These are phyloP conservation scores for Aristolochia fimbriata DNA, from an alignment of 164 flowering plant species.

Conservation along the genomic window DNA sequence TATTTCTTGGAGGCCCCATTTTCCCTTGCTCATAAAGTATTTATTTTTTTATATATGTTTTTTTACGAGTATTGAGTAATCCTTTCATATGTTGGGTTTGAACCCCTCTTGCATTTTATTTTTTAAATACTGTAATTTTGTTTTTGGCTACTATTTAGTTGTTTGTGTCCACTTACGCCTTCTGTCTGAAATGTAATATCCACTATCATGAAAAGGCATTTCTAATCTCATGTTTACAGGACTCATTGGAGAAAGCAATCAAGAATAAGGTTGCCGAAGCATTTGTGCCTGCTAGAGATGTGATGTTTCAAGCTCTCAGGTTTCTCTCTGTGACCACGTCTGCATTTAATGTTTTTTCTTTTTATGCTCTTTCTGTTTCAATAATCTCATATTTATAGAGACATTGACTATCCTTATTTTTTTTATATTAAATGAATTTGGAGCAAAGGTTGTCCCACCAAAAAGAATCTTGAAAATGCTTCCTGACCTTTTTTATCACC, in stretches of 20 bases:
- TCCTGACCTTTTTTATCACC: constrained; percentile 98
- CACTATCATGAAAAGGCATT: background rate
- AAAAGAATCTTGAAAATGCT: constrained; percentile 94
- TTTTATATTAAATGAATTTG: constrained; percentile 66
- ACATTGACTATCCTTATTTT: background rate
- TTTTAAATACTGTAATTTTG: background rate
- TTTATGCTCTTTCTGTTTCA: too few species aligned
- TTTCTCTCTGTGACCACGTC: constrained; percentile 6
- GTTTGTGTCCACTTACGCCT: too few species aligned
- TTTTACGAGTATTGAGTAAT: too few species aligned
- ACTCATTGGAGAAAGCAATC: constrained; percentile 97
- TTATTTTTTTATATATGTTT: too few species aligned
- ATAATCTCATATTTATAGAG: too few species aligned
- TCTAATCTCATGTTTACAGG: constrained; percentile 34
- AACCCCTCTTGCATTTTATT: too few species aligned
- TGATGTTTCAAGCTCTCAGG: constrained; percentile 99
- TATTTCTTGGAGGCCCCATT: too few species aligned
- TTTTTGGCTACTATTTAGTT: background rate
- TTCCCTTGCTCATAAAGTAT: too few species aligned
- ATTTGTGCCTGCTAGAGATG: constrained; percentile 98
- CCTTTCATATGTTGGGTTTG: too few species aligned
- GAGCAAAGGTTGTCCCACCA: constrained; percentile 87
- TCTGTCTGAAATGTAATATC: too few species aligned
- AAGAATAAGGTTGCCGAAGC: constrained; percentile 98
- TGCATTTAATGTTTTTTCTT: background rate